Evolutionary conservation across 257 asterid species (phyloP).

Genomic region (Fraxinus anomala): DNA sequence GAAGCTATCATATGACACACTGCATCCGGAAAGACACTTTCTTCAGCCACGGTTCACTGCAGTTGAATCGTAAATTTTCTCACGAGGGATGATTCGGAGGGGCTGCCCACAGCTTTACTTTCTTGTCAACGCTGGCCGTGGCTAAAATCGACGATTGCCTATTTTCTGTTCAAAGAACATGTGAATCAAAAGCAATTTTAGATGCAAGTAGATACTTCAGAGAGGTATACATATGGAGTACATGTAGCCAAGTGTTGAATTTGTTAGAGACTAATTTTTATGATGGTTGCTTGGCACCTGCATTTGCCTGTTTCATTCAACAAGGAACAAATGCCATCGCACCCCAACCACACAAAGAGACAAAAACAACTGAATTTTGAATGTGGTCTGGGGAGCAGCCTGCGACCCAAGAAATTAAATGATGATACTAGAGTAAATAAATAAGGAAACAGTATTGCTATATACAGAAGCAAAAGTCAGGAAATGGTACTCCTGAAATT

Average conservation of each 20-base stretch:
- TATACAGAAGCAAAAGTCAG: background rate
- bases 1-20: background rate
- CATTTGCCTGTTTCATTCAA: background rate
- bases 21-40: constrained; percentile 13
- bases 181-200: background rate
- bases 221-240: background rate
- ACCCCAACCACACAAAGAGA: background rate
- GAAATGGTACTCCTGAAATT: constrained; percentile 1
- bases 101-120: constrained; percentile 91
- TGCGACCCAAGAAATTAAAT: background rate
- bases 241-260: background rate
- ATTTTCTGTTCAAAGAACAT: constrained; percentile 3
- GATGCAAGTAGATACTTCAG: background rate
- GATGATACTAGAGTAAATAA: background rate
- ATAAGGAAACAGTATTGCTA: background rate
- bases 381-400: background rate
- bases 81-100: constrained; percentile 45
- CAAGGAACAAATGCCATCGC: background rate
- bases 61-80: background rate
- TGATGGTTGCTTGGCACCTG: too few species aligned
- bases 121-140: constrained; percentile 85
- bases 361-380: background rate
- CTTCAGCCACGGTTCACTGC: background rate
- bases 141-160: constrained; percentile 54
- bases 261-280: background rate